These are phyloP conservation scores for Pichia sp. DNA, from an alignment of 1,139 yeast genomes.

Conservation along the genomic window DNA sequence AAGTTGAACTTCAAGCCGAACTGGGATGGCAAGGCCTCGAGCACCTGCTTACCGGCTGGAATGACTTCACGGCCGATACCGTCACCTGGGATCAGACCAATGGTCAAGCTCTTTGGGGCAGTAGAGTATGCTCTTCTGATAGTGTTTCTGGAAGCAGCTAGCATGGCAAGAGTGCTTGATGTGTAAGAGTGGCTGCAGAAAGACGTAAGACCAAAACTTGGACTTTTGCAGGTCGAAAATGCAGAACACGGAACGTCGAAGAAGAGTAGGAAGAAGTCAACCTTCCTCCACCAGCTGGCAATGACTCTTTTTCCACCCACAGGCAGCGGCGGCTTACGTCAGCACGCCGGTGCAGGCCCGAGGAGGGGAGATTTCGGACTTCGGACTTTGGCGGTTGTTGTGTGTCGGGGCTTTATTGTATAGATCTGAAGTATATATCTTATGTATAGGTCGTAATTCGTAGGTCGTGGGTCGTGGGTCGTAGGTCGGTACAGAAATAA, in stretches of 20 bases:
- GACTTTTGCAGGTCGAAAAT: neutral
- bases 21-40: conserved; percentile 73
- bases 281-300: neutral
- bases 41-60: conserved; percentile 85
- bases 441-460: no score
- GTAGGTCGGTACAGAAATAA: no score
- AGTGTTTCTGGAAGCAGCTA: conserved; percentile 20
- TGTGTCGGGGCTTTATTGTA: no score
- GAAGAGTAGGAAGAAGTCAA: neutral
- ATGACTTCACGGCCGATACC: conserved; percentile 97
- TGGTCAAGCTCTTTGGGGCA: conserved; percentile 34
- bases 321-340: neutral
- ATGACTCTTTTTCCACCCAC: neutral
- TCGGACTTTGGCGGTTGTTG: neutral
- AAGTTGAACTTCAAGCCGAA: conserved; percentile 80
- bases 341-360: neutral
- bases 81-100: conserved; percentile 88
- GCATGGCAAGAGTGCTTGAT: neutral
- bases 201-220: neutral
- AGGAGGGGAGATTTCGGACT: neutral
- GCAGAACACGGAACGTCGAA: neutral
- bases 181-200: neutral
- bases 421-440: no score
- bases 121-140: conserved; percentile 34
- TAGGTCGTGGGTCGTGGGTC: no score